Base-by-base conservation (phyloP, 1,284 basidiomycete species). In the Pascua guehoae region DNA sequence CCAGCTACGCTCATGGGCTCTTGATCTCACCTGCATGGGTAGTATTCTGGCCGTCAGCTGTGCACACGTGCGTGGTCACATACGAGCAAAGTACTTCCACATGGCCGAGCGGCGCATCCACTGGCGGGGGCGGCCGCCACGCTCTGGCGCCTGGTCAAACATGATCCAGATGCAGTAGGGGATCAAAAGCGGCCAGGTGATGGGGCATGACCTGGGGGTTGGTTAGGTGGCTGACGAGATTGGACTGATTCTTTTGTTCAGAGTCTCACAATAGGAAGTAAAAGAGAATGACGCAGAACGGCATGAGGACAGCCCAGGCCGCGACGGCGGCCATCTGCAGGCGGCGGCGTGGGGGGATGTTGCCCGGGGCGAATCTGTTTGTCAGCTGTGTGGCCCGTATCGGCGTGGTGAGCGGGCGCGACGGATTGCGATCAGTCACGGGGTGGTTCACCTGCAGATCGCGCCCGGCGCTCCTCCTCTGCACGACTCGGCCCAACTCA, bases 301-400 rank as follows among this genome's bases (percentile, higher is more conserved):
- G 84, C 51, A 97, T 85, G 68, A 87, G 80, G 12, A 88, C 82
- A 14, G 89, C 89, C 91, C 91, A 97, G 51, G 87, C 68, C 12
- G 93, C 88, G 43, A 98, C 94, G 0, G 84, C 87, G 53, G 90
- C 80, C 56, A 88, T 94, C 79, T 95, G 91, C 54, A 94, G 74
- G 65, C 92, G 82, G 60, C 92, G 62, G 62, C 75, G 71, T 9
- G 72, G 71, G 5, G 76, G 76, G 43, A 78, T 75, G 48, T 75
- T 65, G 12, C 77, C 64, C 1, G 76, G 76, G 4, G 76, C 76
- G 56, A 78, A 78, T 56, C 76, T 78, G 54, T 43, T 14, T 43
- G 41, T n/a, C 17, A 15, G 41, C 41, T 15, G 15, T 17, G n/a
- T 17, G n/a, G 41, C 41, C 15, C 17, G 17, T 17, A 15, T 17